phyloP scores from a whole-genome alignment of 352 stramenopile species.

The Globisporangium canariense region DNA sequence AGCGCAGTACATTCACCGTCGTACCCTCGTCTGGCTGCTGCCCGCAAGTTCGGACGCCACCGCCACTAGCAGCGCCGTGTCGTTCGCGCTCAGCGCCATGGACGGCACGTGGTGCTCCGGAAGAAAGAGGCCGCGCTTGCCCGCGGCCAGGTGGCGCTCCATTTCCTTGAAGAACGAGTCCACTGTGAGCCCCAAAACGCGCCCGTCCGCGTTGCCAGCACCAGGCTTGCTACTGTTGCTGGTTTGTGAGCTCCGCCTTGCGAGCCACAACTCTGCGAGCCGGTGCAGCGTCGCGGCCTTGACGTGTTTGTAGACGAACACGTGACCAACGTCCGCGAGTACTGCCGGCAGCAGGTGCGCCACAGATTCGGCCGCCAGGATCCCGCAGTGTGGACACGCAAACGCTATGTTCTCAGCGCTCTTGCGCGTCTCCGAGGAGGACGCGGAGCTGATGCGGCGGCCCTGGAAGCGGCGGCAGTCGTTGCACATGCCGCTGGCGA shows the following conservation, averaged over 20 bases:
- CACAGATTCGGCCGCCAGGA: slow-evolving; percentile 19
- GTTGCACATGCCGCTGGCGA: slow-evolving; percentile 50
- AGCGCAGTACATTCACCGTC: slow-evolving; percentile 4
- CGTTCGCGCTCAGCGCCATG: slow-evolving; percentile 60
- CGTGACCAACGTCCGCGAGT: slow-evolving; percentile 5
- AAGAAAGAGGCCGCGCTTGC: slow-evolving; percentile 49
- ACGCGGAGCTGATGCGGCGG: slow-evolving; percentile 38
- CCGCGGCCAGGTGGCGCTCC: slow-evolving; percentile 38
- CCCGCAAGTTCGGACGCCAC: neutral
- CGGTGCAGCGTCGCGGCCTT: slow-evolving; percentile 27
- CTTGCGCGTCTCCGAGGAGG: slow-evolving; percentile 9
- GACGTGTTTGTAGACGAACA: slow-evolving; percentile 26
- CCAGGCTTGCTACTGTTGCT: slow-evolving; percentile 3
- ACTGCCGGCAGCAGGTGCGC: slow-evolving; percentile 7
- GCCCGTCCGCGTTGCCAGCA: slow-evolving; percentile 10
- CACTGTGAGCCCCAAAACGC: slow-evolving; percentile 46
- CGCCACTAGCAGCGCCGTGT: slow-evolving; percentile 24
- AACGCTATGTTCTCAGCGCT: slow-evolving; percentile 16
- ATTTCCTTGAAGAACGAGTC: slow-evolving; percentile 64
- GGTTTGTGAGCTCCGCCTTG: neutral
- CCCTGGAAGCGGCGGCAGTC: slow-evolving; percentile 46
- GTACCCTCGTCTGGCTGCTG: neutral
- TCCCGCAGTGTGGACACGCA: slow-evolving; percentile 61
- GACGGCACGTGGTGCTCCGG: slow-evolving; percentile 30
- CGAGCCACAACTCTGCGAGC: slow-evolving; percentile 21